Percentiles rank a stretch among this genome's conserved stretches.
phyloP scores from a whole-genome alignment of 129 eudicot genomes.

The Scalesia atractyloides region DNA sequence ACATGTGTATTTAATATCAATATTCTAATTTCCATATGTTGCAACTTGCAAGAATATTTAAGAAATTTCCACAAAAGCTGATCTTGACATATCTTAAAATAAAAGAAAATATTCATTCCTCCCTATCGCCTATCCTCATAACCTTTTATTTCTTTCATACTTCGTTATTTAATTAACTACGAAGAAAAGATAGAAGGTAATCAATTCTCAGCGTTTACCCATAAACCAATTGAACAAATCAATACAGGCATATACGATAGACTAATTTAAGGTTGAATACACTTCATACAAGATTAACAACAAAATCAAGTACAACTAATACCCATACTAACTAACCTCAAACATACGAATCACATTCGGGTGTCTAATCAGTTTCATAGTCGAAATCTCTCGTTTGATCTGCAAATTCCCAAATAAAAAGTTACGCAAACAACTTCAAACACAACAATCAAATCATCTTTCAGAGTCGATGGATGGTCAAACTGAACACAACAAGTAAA shows the following conservation, averaged over 20 bases:
- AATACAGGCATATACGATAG: background rate
- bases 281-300: slow-evolving; percentile 9
- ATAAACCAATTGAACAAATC: background rate
- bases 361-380: slow-evolving; percentile 90
- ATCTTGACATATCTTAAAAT: slow-evolving; percentile 7
- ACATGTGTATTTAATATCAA: slow-evolving; percentile 19
- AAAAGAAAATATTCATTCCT: background rate
- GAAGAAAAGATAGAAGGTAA: background rate
- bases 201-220: background rate
- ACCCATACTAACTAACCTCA: slow-evolving; percentile 56
- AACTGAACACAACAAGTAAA: background rate
- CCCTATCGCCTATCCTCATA: background rate
- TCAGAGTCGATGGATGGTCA: slow-evolving; percentile 1
- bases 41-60: background rate
- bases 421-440: slow-evolving; percentile 20
- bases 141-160: background rate
- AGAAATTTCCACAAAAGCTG: background rate
- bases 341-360: slow-evolving; percentile 91
- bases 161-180: background rate
- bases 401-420: slow-evolving; percentile 41
- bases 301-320: slow-evolving; percentile 11
- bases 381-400: slow-evolving; percentile 97
- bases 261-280: background rate
- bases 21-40: slow-evolving; percentile 12
- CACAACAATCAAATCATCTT: slow-evolving; percentile 1